These are phyloP conservation scores for Marasmius tenuissimus DNA, from an alignment of 1,284 basidiomycete species.

Conservation along the genomic window DNA sequence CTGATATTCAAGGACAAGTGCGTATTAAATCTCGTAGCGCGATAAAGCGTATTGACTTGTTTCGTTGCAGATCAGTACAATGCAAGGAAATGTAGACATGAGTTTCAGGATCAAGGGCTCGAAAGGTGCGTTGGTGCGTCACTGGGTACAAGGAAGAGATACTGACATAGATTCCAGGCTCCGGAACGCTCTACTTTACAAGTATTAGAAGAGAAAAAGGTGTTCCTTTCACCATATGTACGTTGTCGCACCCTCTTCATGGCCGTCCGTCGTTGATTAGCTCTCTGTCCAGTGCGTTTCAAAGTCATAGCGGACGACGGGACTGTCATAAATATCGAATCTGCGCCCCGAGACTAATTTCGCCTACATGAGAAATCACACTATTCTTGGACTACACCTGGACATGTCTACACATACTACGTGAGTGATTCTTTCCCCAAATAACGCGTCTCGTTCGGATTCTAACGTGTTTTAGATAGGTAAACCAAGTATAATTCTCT, in stretches of 20 bases:
- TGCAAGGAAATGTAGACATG: conserved; percentile 75
- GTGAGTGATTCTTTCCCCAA: not conserved
- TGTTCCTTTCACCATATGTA: conserved; percentile 62
- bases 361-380: too few relatives aligned
- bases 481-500: not conserved
- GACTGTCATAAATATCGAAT: conserved; percentile 43
- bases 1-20: conserved; percentile 68
- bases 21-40: conserved; percentile 22
- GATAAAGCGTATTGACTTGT: not conserved
- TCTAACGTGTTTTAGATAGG: not conserved
- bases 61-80: conserved; percentile 58
- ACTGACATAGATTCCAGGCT: conserved; percentile 35
- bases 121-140: conserved; percentile 42
- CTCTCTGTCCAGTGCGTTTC: conserved; percentile 55
- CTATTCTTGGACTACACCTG: not conserved
- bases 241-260: not conserved
- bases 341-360: conserved; percentile 7
- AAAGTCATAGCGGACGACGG: conserved; percentile 70
- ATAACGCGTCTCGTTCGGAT: not conserved
- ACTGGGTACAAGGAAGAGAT: not conserved
- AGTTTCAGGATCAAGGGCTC: conserved; percentile 75
- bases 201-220: conserved; percentile 79
- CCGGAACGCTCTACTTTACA: conserved; percentile 78
- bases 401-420: not conserved
- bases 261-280: not conserved